These are phyloP conservation scores for Chalaropsis thielavioides DNA, from an alignment of 2,329 filamentous ascomycete genomes.

Conservation along the genomic window DNA sequence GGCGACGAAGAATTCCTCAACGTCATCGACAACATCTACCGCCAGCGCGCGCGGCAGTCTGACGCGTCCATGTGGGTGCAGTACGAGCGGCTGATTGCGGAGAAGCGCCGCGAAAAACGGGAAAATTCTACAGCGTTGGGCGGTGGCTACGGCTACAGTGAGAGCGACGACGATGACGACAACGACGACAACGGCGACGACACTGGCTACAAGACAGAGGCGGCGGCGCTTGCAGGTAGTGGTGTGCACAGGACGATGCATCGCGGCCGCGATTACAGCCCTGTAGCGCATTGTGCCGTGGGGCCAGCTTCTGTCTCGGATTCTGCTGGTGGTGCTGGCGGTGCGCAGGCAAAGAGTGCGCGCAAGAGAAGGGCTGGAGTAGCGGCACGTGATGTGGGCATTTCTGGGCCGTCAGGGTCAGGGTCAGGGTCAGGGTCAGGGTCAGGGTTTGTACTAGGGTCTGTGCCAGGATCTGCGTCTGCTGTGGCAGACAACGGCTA, in stretches of 20 bases:
- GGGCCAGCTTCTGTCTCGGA: neutral
- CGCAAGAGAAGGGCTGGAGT: slow-evolving; percentile 13
- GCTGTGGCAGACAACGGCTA: slow-evolving; percentile 1
- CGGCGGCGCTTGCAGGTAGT: neutral
- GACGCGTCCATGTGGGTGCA: slow-evolving; percentile 35
- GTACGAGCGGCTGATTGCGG: slow-evolving; percentile 36
- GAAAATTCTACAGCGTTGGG: slow-evolving; percentile 24
- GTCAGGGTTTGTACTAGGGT: neutral
- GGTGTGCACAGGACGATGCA: neutral
- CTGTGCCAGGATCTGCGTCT: slow-evolving; percentile 7
- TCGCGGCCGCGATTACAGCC: neutral
- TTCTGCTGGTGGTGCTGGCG: neutral
- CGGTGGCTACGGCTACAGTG: neutral
- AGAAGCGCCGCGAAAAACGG: slow-evolving; percentile 44
- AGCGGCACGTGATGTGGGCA: slow-evolving; percentile 15
- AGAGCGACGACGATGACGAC: neutral
- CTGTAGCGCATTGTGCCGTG: neutral
- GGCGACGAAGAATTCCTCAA: slow-evolving; percentile 37
- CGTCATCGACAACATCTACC: slow-evolving; percentile 44
- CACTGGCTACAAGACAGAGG: neutral
- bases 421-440: neutral
- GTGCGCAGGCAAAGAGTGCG: slow-evolving; percentile 9
- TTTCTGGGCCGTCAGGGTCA: neutral
- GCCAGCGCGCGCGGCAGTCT: slow-evolving; percentile 45
- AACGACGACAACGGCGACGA: neutral